phyloP scores from a whole-genome alignment of 371 early-diverging fungal genomes.

The Rhizopus delemar region DNA sequence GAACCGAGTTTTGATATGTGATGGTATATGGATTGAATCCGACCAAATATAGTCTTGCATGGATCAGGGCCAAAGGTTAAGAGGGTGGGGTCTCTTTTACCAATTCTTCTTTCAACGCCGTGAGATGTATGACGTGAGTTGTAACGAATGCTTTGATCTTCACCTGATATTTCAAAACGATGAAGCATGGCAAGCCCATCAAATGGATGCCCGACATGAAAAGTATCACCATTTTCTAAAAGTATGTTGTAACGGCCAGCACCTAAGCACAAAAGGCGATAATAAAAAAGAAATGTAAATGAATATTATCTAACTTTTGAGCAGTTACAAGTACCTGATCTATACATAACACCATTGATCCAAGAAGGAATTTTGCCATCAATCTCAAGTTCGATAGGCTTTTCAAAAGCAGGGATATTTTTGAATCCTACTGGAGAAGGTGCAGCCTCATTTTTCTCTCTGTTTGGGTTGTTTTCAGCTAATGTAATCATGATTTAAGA shows the following conservation, averaged over 20 bases:
- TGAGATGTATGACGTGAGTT: constrained; percentile 47
- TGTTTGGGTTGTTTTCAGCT: constrained; percentile 33
- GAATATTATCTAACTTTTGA: not conserved
- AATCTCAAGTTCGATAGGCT: constrained; percentile 38
- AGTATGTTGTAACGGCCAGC: constrained; percentile 48
- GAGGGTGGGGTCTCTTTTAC: constrained; percentile 40
- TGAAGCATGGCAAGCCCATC: constrained; percentile 64
- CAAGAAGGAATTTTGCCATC: constrained; percentile 58
- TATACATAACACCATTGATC: constrained; percentile 61
- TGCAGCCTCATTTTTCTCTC: constrained; percentile 25
- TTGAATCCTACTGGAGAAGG: constrained; percentile 52
- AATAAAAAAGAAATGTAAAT: not conserved
- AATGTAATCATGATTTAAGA: constrained; percentile 35
- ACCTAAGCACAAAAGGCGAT: constrained; percentile 24
- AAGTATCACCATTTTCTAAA: constrained; percentile 50
- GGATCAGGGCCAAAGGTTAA: constrained; percentile 61
- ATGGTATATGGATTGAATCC: constrained; percentile 45
- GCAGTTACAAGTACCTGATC: constrained; percentile 41
- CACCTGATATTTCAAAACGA: constrained; percentile 43
- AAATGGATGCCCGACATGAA: constrained; percentile 63
- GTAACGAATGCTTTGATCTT: constrained; percentile 36
- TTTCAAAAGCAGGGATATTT: constrained; percentile 53
- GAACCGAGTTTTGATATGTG: constrained; percentile 39
- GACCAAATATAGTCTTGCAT: constrained; percentile 60
- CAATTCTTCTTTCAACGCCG: constrained; percentile 44